A percentile compares a stretch with the other conserved stretches of the same genome.
Conservation (phyloP, 345 rosid species). For the Eutrema japonicum region DNA sequence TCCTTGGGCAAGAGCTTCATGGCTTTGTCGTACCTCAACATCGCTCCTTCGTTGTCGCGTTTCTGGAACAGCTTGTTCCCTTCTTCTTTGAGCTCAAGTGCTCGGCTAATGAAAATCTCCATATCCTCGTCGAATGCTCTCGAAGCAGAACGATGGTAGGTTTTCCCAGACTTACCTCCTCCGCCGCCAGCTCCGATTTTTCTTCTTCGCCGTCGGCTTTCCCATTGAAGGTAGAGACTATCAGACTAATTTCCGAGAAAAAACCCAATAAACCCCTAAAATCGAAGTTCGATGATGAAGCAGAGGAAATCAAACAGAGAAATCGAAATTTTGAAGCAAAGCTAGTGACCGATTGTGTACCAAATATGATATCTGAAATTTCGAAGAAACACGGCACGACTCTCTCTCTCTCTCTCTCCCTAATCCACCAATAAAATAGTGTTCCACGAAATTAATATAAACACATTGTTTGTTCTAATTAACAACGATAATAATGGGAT, state of each 20-base stretch:
- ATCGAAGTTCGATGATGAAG: too few relatives aligned
- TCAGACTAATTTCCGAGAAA: not conserved
- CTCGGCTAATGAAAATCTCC: conserved; percentile 81
- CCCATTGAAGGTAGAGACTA: conserved; percentile 58
- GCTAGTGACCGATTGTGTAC: conserved; percentile 18
- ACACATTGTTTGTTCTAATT: conserved; percentile 28
- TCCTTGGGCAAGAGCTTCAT: conserved; percentile 80
- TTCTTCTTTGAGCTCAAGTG: conserved; percentile 97
- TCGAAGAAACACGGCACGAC: conserved; percentile 38
- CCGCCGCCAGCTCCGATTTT: conserved; percentile 44
- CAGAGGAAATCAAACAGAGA: conserved; percentile 23
- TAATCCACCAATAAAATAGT: conserved; percentile 41
- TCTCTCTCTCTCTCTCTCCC: conserved; percentile 38
- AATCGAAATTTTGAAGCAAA: not conserved
- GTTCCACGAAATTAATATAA: not conserved
- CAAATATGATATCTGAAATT: conserved; percentile 13
- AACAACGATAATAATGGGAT: not conserved
- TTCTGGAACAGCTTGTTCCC: conserved; percentile 83
- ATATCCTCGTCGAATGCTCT: conserved; percentile 92
- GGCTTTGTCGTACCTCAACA: conserved; percentile 90
- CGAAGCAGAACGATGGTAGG: conserved; percentile 55
- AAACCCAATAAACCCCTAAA: not conserved
- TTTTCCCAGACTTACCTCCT: conserved; percentile 51
- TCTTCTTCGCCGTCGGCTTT: conserved; percentile 94
- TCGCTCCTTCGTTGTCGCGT: conserved; percentile 96